Evolutionary conservation across 1,284 basidiomycete species (phyloP).

Genomic region (Ceratobasidium papillatum): DNA sequence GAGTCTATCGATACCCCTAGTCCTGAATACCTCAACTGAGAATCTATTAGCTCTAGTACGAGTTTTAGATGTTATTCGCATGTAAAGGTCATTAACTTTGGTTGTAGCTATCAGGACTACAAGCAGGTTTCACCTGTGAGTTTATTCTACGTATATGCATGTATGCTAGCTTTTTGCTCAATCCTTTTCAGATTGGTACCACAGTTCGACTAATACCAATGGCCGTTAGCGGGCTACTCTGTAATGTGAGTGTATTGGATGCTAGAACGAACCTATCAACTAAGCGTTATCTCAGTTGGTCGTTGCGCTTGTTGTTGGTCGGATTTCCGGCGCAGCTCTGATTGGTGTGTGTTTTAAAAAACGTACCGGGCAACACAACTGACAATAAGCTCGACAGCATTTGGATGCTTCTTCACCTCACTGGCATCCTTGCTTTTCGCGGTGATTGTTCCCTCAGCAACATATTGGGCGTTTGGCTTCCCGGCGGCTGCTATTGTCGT

Average conservation of each 20-base stretch:
- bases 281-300: slow-evolving; percentile 52
- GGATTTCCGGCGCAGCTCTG: slow-evolving; percentile 64
- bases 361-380: no score
- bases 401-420: slow-evolving; percentile 69
- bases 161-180: not conserved
- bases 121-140: slow-evolving; percentile 57
- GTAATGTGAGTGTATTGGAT: slow-evolving; percentile 61
- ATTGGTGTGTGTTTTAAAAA: slow-evolving; percentile 59
- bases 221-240: slow-evolving; percentile 71
- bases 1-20: slow-evolving; percentile 41
- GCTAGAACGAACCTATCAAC: slow-evolving; percentile 46
- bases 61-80: not conserved
- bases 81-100: not conserved
- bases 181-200: slow-evolving; percentile 59
- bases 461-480: slow-evolving; percentile 86
- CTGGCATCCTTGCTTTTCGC: slow-evolving; percentile 77
- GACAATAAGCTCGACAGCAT: slow-evolving; percentile 50
- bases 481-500: slow-evolving; percentile 77
- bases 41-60: slow-evolving; percentile 58
- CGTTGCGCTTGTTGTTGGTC: slow-evolving; percentile 68
- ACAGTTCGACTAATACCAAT: slow-evolving; percentile 83
- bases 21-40: not conserved
- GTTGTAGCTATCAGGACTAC: slow-evolving; percentile 67
- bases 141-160: not conserved
- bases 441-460: slow-evolving; percentile 64